Percentiles rank a stretch among this genome's conserved stretches.
Evolutionary conservation across 805 yeast species (phyloP).

Genomic region (Yarrowia deformans): DNA sequence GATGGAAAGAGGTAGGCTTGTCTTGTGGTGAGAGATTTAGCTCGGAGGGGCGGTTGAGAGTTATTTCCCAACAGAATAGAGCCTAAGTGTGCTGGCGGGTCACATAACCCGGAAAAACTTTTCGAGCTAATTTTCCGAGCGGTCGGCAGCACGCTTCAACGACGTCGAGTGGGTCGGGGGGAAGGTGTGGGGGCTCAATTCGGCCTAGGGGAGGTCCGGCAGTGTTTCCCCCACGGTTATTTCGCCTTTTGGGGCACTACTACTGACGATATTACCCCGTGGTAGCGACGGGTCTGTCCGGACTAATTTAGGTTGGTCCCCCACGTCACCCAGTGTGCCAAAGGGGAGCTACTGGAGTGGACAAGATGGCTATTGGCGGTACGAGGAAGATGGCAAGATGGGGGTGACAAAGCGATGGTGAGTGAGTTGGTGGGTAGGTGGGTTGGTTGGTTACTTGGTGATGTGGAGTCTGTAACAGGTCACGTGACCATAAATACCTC

Average conservation of each 20-base stretch:
- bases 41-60: slow-evolving; percentile 40
- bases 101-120: slow-evolving; percentile 39
- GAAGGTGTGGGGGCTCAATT: neutral
- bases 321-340: slow-evolving; percentile 25
- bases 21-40: slow-evolving; percentile 38
- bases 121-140: slow-evolving; percentile 39
- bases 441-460: no score
- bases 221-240: neutral
- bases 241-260: neutral
- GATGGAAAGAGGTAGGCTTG: slow-evolving; percentile 7
- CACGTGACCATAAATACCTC: neutral
- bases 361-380: slow-evolving; percentile 32
- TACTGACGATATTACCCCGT: neutral
- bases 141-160: neutral
- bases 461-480: neutral
- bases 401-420: slow-evolving; percentile 1
- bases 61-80: slow-evolving; percentile 39
- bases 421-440: neutral
- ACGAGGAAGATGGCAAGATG: neutral
- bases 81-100: slow-evolving; percentile 38
- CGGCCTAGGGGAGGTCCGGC: neutral
- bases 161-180: neutral
- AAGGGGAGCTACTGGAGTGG: slow-evolving; percentile 6
- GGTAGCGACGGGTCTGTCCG: slow-evolving; percentile 20
- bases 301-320: slow-evolving; percentile 39